Evolutionary conservation across 805 yeast genomes (phyloP).

Genomic region (Starmerella apis): DNA sequence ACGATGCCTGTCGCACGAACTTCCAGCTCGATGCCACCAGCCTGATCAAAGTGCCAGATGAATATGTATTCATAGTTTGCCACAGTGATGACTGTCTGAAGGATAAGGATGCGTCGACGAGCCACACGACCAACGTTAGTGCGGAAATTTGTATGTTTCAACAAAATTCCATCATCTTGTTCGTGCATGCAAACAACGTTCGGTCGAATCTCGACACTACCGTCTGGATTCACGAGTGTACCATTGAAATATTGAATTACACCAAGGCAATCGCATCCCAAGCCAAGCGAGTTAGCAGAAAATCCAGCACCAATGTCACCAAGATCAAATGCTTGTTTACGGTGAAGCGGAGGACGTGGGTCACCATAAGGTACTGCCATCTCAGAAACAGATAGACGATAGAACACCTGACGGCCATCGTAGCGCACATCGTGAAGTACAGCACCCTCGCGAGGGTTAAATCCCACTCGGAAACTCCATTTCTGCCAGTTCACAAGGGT

Average conservation of each 20-base stretch:
- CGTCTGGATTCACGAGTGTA: constrained; percentile 44
- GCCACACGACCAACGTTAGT: constrained; percentile 62
- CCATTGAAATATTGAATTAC: constrained; percentile 64
- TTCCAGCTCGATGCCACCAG: constrained; percentile 67
- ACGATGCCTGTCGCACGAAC: constrained; percentile 79
- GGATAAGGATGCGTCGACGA: constrained; percentile 67
- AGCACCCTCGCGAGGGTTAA: constrained; percentile 69
- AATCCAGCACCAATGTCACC: constrained; percentile 79
- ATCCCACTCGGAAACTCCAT: constrained; percentile 64
- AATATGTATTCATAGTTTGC: constrained; percentile 74
- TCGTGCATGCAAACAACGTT: constrained; percentile 76
- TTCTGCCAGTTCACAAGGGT: constrained; percentile 66
- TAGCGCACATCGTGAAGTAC: constrained; percentile 61
- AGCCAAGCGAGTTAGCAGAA: constrained; percentile 52
- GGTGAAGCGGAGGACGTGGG: constrained; percentile 70
- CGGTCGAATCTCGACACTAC: constrained; percentile 53
- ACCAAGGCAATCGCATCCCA: constrained; percentile 80
- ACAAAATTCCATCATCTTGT: constrained; percentile 69
- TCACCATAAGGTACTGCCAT: constrained; percentile 86
- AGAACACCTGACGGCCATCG: constrained; percentile 67
- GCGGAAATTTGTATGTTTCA: constrained; percentile 71
- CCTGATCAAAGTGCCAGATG: constrained; percentile 63
- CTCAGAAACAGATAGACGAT: constrained; percentile 63
- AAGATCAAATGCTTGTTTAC: constrained; percentile 77
- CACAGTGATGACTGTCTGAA: constrained; percentile 74